Conservation (phyloP, 1,284 basidiomycete species). For the Moesziomyces globuligerus region DNA sequence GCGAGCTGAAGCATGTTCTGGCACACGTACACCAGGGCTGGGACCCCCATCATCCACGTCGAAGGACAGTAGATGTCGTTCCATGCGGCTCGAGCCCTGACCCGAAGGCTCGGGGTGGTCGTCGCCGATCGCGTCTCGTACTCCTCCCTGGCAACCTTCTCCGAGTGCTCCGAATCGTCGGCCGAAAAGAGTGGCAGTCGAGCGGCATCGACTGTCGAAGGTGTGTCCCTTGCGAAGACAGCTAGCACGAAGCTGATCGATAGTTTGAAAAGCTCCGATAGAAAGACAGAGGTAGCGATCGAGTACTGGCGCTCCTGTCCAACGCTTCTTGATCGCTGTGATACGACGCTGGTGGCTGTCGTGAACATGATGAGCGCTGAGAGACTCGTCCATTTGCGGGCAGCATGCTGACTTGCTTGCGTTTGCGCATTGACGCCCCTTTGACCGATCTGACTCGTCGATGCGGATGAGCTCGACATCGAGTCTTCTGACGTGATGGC, state of each 20-base stretch:
- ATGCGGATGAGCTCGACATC: not conserved
- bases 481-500: not conserved
- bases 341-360: constrained; percentile 33
- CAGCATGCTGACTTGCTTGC: not conserved
- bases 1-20: constrained; percentile 46
- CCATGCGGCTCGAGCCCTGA: constrained; percentile 2
- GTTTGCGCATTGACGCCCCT: not conserved
- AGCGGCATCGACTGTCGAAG: constrained; percentile 1
- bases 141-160: not conserved
- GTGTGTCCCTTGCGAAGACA: not conserved
- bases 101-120: not conserved
- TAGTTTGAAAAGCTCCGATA: constrained; percentile 37
- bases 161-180: not conserved
- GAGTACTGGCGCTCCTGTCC: constrained; percentile 11
- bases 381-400: constrained; percentile 32
- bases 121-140: not conserved
- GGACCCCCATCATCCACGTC: constrained; percentile 37
- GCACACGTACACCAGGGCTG: constrained; percentile 30
- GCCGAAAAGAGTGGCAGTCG: constrained; percentile 22
- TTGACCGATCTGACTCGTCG: not conserved
- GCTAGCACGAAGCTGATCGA: constrained; percentile 19
- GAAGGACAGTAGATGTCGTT: constrained; percentile 27
- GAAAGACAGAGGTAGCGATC: constrained; percentile 30
- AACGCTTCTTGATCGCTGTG: constrained; percentile 24
- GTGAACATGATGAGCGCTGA: constrained; percentile 33